These are phyloP conservation scores for Henckelia pumila DNA, from an alignment of 257 asterid species.

Conservation along the genomic window DNA sequence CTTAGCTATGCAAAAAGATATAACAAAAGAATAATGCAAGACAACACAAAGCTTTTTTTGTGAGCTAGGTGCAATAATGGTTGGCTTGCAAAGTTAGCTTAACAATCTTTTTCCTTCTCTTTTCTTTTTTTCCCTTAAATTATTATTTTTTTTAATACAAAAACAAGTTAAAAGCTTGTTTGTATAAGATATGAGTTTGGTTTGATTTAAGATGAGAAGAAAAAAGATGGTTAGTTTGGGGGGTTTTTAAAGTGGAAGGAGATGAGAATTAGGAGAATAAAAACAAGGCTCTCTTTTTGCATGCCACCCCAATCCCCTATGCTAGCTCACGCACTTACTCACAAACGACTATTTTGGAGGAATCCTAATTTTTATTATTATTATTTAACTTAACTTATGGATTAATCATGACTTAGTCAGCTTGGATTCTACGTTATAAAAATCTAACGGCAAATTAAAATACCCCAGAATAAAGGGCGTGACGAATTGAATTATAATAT, in stretches of 20 bases:
- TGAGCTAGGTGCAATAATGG: constrained; percentile 34
- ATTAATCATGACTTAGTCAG: constrained; percentile 8
- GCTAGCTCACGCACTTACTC: constrained; percentile 37
- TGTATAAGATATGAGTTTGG: constrained; percentile 65
- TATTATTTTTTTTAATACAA: background rate
- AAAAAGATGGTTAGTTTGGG: constrained; percentile 37
- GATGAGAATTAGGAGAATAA: constrained; percentile 70
- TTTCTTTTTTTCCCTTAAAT: background rate
- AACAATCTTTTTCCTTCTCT: constrained; percentile 16
- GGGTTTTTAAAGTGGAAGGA: constrained; percentile 51
- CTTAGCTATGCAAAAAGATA: constrained; percentile 23
- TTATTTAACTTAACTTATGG: background rate
- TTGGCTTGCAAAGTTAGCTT: constrained; percentile 39
- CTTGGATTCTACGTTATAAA: background rate
- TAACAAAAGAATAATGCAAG: constrained; percentile 28
- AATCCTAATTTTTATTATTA: constrained; percentile 15
- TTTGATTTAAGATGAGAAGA: constrained; percentile 44
- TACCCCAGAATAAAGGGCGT: constrained; percentile 47
- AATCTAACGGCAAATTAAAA: background rate
- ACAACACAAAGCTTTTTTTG: constrained; percentile 28
- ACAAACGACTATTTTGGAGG: constrained; percentile 46
- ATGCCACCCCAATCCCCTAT: constrained; percentile 33
- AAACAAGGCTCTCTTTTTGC: constrained; percentile 83
- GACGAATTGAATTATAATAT: constrained; percentile 12
- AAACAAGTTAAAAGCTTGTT: constrained; percentile 49